Conservation (phyloP, 441 rosid species). For the Populus hybrid region DNA sequence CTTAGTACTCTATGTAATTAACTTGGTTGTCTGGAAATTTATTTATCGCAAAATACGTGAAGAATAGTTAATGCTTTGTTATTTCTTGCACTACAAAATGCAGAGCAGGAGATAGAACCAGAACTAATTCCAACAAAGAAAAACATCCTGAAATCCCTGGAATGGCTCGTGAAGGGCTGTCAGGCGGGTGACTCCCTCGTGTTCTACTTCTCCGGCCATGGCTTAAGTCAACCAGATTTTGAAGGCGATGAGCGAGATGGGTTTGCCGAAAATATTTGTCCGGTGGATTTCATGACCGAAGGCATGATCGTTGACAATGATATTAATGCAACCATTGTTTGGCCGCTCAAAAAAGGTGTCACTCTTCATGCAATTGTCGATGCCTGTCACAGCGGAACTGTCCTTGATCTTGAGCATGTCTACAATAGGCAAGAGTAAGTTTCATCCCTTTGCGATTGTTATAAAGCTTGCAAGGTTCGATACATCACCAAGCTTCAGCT, state of each 20-base stretch:
- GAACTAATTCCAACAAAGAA: conserved; percentile 41
- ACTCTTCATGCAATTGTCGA: conserved; percentile 59
- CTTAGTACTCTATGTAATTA: too few relatives aligned
- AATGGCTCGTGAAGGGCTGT: conserved; percentile 47
- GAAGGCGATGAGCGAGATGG: conserved; percentile 45
- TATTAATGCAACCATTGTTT: conserved; percentile 41
- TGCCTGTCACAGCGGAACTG: conserved; percentile 65
- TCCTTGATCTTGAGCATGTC: conserved; percentile 42
- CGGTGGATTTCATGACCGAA: conserved; percentile 38
- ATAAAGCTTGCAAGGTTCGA: too few relatives aligned
- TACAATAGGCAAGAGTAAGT: conserved; percentile 35
- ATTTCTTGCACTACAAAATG: background rate
- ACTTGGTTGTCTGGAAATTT: background rate
- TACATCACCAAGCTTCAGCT: background rate
- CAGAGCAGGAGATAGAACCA: conserved; percentile 32
- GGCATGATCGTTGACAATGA: conserved; percentile 50
- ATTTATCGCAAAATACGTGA: background rate
- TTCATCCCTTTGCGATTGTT: too few relatives aligned
- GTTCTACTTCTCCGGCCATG: conserved; percentile 60
- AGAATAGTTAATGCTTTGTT: background rate
- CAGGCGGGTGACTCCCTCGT: conserved; percentile 37
- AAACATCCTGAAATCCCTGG: conserved; percentile 36
- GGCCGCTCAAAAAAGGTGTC: conserved; percentile 42
- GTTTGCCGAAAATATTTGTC: conserved; percentile 54
- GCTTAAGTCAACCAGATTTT: conserved; percentile 40